phyloP scores from a whole-genome alignment of 176 grass and related monocot species.

The Bromus sterilis region DNA sequence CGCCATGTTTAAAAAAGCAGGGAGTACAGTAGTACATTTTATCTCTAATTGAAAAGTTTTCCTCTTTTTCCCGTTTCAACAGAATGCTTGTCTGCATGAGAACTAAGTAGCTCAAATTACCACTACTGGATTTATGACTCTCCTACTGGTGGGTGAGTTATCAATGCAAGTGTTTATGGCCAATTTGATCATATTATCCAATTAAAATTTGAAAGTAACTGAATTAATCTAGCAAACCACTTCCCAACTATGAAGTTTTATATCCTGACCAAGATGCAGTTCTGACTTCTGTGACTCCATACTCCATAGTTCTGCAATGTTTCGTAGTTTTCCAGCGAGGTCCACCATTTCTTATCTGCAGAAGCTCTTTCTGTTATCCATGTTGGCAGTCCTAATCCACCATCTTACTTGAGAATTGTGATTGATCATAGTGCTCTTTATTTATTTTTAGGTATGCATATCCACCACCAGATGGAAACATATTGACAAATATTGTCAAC shows the following conservation, averaged over 20 bases:
- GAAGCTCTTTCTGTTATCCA: background rate
- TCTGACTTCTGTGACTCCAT: background rate
- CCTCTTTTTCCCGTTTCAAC: background rate
- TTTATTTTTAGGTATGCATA: conserved; percentile 72
- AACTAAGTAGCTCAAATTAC: background rate
- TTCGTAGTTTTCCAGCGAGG: background rate
- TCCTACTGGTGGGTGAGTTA: background rate
- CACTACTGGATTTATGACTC: background rate
- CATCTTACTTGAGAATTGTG: background rate
- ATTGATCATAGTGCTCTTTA: background rate
- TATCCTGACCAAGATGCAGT: background rate
- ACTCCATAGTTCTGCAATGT: background rate
- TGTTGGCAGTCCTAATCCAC: background rate
- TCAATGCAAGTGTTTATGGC: background rate
- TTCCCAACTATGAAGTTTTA: background rate
- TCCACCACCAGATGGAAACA: conserved; percentile 88
- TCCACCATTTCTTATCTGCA: background rate
- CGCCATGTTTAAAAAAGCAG: background rate
- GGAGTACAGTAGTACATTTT: background rate
- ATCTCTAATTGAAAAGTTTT: background rate
- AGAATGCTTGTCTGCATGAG: background rate
- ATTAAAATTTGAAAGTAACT: background rate
- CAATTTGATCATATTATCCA: background rate
- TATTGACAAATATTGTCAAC: conserved; percentile 92
- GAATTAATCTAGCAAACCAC: background rate